Percentiles rank a stretch among this genome's conserved stretches.
phyloP scores from a whole-genome alignment of 495 filamentous ascomycete genomes.

The Daldinia grandis region DNA sequence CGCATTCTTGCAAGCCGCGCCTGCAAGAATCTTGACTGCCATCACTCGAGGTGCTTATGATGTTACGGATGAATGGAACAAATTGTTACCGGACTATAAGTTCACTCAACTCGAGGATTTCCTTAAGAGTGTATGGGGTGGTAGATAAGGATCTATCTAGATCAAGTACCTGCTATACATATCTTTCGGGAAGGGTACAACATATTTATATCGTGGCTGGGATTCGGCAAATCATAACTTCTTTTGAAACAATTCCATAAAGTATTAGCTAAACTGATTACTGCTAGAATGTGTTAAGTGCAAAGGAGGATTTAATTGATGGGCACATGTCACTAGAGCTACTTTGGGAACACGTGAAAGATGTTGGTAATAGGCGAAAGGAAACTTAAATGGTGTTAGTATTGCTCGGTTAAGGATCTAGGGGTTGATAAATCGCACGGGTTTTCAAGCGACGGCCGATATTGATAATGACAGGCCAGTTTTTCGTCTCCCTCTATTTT shows the following conservation, averaged over 20 bases:
- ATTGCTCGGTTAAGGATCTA: no score
- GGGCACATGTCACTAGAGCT: neutral
- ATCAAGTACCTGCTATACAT: neutral
- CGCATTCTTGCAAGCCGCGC: constrained; percentile 37
- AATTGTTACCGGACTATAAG: constrained; percentile 59
- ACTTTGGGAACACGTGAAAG: neutral
- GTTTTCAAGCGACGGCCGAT: no score
- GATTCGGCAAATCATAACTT: neutral
- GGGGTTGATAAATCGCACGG: no score
- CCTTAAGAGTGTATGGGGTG: constrained; percentile 54
- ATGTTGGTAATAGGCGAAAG: no score
- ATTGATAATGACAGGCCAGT: no score
- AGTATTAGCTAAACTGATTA: neutral
- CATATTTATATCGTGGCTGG: neutral
- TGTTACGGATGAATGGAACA: constrained; percentile 62
- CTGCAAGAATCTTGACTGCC: constrained; percentile 50
- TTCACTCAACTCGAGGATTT: constrained; percentile 59
- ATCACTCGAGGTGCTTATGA: constrained; percentile 47
- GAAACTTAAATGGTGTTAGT: no score
- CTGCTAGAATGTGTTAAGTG: neutral
- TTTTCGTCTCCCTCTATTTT: no score
- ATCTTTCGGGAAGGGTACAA: no score
- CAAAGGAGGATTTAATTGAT: neutral
- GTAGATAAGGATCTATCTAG: constrained; percentile 30
- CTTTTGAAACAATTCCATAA: neutral